Percentiles rank a stretch among this genome's conserved stretches.
Conservation (phyloP, 192 early-diverging fungal genomes). For the Gonapodya sp. region DNA sequence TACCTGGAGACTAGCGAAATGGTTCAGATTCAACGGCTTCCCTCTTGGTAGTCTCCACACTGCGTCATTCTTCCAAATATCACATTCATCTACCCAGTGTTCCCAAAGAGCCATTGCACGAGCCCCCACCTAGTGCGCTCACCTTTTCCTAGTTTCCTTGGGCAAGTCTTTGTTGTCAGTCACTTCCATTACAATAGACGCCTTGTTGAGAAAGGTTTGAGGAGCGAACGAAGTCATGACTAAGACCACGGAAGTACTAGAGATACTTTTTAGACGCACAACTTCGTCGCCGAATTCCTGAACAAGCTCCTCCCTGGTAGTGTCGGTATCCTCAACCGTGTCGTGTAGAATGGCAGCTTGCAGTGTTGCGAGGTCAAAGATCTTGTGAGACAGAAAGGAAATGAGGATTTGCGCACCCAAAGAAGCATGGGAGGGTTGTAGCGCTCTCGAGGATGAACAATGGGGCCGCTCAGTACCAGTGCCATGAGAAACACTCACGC, state of each 20-base stretch:
- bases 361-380: constrained; percentile 32
- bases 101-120: background rate
- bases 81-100: background rate
- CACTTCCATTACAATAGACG: constrained; percentile 44
- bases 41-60: too few species aligned
- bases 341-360: constrained; percentile 54
- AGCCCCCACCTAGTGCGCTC: background rate
- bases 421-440: background rate
- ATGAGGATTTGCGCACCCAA: background rate
- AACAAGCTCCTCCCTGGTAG: constrained; percentile 40
- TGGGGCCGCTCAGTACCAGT: too few species aligned
- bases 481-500: too few species aligned
- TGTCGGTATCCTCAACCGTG: constrained; percentile 60
- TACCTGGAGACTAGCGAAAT: constrained; percentile 35
- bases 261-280: too few species aligned
- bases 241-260: too few species aligned
- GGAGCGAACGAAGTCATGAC: too few species aligned
- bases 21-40: constrained; percentile 9
- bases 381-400: background rate
- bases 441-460: too few species aligned
- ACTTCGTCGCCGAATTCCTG: constrained; percentile 37
- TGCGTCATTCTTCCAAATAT: too few species aligned
- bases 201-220: too few species aligned
- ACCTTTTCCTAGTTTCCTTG: constrained; percentile 36
- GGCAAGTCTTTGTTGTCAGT: constrained; percentile 51